Conservation (phyloP, 2,329 filamentous ascomycete species). For the Penicillium sp. region DNA sequence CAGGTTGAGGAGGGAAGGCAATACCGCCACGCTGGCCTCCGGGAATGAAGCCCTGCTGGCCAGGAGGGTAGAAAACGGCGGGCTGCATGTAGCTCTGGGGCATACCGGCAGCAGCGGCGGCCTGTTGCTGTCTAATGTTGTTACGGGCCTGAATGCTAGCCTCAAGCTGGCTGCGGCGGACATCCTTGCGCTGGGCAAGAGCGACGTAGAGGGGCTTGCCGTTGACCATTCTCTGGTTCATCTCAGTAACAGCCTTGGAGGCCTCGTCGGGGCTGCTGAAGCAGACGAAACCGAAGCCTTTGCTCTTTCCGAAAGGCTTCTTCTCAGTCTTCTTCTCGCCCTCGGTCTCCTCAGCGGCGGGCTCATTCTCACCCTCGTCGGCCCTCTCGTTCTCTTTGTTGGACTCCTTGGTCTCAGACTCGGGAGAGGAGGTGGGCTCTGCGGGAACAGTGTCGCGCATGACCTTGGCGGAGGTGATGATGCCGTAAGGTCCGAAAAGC, state of each 20-base stretch:
- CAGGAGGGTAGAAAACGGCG: conserved; percentile 89
- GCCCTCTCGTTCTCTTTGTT: conserved; percentile 41
- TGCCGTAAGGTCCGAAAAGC: conserved; percentile 88
- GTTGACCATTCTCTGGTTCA: conserved; percentile 99
- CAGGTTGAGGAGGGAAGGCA: conserved; percentile 62
- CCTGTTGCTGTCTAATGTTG: conserved; percentile 97
- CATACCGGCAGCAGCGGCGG: conserved; percentile 86
- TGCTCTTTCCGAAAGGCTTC: conserved; percentile 89
- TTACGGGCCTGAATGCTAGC: conserved; percentile 99
- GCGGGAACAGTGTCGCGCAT: conserved; percentile 77
- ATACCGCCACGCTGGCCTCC: conserved; percentile 64
- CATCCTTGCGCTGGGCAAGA: conserved; percentile 98
- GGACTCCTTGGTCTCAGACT: conserved; percentile 43
- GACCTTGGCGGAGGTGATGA: conserved; percentile 98
- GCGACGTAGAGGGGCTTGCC: conserved; percentile 97
- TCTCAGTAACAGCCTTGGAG: conserved; percentile 97
- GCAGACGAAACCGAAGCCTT: conserved; percentile 99
- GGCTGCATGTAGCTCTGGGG: conserved; percentile 82
- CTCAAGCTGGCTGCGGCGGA: conserved; percentile 98
- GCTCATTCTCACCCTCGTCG: conserved; percentile 48
- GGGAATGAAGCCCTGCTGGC: conserved; percentile 63
- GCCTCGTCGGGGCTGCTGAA: conserved; percentile 99
- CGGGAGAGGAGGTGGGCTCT: conserved; percentile 49
- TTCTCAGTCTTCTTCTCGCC: conserved; percentile 63
- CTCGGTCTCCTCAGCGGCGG: conserved; percentile 58